Base-by-base conservation (phyloP, 176 grass and related monocot species). In the Raddia distichophylla region DNA sequence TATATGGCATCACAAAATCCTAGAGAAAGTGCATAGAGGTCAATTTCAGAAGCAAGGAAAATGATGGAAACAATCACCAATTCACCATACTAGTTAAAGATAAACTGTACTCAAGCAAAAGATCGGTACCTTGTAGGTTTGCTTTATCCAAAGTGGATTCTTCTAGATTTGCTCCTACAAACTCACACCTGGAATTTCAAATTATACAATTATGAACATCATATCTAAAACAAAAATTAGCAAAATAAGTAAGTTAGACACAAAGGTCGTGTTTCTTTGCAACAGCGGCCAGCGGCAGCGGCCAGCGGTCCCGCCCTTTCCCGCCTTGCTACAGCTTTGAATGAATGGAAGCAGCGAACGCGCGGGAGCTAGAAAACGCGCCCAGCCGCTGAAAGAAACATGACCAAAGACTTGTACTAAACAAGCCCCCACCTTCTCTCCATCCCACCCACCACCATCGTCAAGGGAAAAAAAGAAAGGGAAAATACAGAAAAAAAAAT, bases 61-160 rank as follows among this genome's bases (percentile, higher is more conserved):
- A 12, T 19, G 55, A 20, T 11, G 40, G 64, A 44, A 70, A 69
- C 42, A 45, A 9, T 6, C n/a, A 37, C n/a, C 35, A 61, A 45
- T 4, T 6, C n/a, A 37, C n/a, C 35, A 61, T 61, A 11, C 6
- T 61, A 3, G 4, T 76, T 76, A 44, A 61, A 37, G 27, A 60
- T 47, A 80, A 67, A 58, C 4, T 43, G 18, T 14, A 37, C 15
- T 54, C 16, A 56, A 14, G 64, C 54, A 58, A 74, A 43, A 58
- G 48, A 59, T 13, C 40, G 17, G 50, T 70, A 89, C 90, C 90
- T 76, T 92, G 90, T 40, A 92, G 79, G 82, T 92, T 92, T 74
- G 86, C 86, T 73, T 74, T 80, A 83, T 92, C 83, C 54, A 92
- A 77, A 76, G 22, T 48, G 35, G 83, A 84, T 83, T 18, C 79